phyloP scores from a whole-genome alignment of 768 basidiomycete genomes.

The Lactifluus piperatus region DNA sequence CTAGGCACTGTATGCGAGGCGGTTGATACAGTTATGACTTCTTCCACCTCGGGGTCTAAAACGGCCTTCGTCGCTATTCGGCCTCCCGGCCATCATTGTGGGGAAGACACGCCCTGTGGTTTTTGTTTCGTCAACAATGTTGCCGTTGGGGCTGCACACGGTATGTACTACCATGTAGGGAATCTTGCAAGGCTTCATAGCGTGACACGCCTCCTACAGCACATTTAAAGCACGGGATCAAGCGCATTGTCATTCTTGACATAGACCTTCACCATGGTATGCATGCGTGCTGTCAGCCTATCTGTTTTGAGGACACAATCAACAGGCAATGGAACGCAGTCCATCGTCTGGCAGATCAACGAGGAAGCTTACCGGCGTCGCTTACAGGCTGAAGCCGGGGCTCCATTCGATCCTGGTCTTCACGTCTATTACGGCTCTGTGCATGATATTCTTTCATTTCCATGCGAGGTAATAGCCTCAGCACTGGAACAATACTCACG shows the following conservation, averaged over 20 bases:
- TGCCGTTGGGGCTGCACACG: slow-evolving; percentile 82
- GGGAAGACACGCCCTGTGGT: slow-evolving; percentile 80
- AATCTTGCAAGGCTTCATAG: not conserved
- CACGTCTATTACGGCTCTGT: slow-evolving; percentile 83
- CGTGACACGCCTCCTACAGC: slow-evolving; percentile 38
- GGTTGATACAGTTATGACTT: slow-evolving; percentile 53
- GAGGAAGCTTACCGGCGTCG: slow-evolving; percentile 71
- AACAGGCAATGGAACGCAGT: slow-evolving; percentile 89
- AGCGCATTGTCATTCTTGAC: slow-evolving; percentile 79
- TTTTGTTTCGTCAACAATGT: slow-evolving; percentile 98
- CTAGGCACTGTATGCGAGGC: slow-evolving; percentile 83
- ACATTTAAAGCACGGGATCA: slow-evolving; percentile 68
- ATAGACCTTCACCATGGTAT: slow-evolving; percentile 87
- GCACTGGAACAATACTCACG: not conserved
- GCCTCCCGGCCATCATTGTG: slow-evolving; percentile 93
- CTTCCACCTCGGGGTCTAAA: not conserved
- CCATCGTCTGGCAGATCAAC: slow-evolving; percentile 86
- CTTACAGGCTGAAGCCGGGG: slow-evolving; percentile 43
- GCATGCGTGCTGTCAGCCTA: slow-evolving; percentile 7
- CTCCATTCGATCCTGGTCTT: slow-evolving; percentile 35
- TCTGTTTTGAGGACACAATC: not conserved
- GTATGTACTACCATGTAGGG: slow-evolving; percentile 44
- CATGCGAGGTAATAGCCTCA: slow-evolving; percentile 61
- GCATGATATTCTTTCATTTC: slow-evolving; percentile 90
- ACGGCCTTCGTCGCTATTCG: slow-evolving; percentile 76